phyloP scores from a whole-genome alignment of 805 yeast species.

The Blastobotrys muscicola region DNA sequence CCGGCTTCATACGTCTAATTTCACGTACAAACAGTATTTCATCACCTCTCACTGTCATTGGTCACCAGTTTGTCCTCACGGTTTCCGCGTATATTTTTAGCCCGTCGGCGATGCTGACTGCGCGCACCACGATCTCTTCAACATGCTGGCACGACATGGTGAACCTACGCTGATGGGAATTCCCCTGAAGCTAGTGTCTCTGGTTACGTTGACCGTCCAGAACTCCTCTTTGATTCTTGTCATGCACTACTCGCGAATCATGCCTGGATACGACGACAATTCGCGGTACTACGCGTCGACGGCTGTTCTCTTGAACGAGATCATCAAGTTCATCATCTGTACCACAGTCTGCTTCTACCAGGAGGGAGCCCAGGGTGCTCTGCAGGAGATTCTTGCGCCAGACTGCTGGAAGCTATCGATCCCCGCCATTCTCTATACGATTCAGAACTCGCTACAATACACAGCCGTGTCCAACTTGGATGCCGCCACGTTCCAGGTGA shows the following conservation, averaged over 20 bases:
- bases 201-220: constrained; percentile 31
- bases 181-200: constrained; percentile 28
- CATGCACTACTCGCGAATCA: constrained; percentile 35
- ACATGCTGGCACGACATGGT: too few relatives aligned
- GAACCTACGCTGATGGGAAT: constrained; percentile 18
- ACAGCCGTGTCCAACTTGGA: constrained; percentile 34
- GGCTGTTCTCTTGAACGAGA: constrained; percentile 33
- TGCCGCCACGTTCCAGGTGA: constrained; percentile 36
- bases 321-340: constrained; percentile 29
- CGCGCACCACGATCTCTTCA: too few relatives aligned
- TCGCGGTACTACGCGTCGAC: constrained; percentile 31
- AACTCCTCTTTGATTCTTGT: constrained; percentile 32
- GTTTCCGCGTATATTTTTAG: too few relatives aligned
- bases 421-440: constrained; percentile 33
- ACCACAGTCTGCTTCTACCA: constrained; percentile 18
- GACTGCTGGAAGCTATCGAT: constrained; percentile 34
- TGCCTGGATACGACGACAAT: constrained; percentile 26
- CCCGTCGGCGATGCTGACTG: too few relatives aligned
- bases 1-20: too few relatives aligned
- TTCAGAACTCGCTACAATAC: constrained; percentile 33
- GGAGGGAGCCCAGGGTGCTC: constrained; percentile 20
- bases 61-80: too few relatives aligned
- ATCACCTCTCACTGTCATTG: too few relatives aligned
- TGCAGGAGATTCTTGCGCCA: constrained; percentile 25
- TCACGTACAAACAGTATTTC: too few relatives aligned